These are phyloP conservation scores for Pharnaceum exiguum DNA, from an alignment of 148 eudicot genomes.

Conservation along the genomic window DNA sequence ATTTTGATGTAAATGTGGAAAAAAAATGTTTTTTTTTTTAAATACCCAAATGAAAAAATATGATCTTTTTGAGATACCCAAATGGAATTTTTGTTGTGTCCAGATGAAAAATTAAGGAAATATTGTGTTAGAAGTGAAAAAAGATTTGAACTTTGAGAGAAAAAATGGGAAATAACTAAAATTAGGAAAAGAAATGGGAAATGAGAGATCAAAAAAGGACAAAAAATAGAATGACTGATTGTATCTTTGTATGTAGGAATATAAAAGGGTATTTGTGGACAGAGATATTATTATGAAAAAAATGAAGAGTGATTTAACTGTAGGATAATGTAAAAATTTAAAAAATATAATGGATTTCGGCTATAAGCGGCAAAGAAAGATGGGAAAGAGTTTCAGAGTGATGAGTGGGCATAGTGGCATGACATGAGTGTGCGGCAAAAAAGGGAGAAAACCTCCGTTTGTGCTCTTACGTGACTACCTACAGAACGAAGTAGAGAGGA, in stretches of 20 bases:
- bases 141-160: not conserved
- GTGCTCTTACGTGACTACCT: no score
- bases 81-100: no score
- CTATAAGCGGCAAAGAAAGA: slow-evolving; percentile 2
- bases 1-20: no score
- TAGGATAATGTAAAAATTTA: not conserved
- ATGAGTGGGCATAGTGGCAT: not conserved
- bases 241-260: no score
- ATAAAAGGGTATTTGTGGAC: no score
- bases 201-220: slow-evolving; percentile 4
- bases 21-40: no score
- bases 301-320: not conserved
- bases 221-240: not conserved
- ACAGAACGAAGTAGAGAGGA: no score
- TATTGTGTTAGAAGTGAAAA: not conserved
- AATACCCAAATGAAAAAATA: no score
- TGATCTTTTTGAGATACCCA: slow-evolving; percentile 6
- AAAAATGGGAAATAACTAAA: slow-evolving; percentile 1
- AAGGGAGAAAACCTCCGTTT: not conserved
- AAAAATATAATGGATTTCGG: no score
- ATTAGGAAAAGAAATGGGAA: not conserved
- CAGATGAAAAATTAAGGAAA: no score
- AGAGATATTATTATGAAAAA: not conserved
- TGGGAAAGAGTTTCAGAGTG: no score
- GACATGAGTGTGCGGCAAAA: not conserved